A percentile compares a stretch with the other conserved stretches of the same genome.
These are phyloP conservation scores for Epichloe hybrida DNA, from an alignment of 2,329 filamentous ascomycete species.

Conservation along the genomic window DNA sequence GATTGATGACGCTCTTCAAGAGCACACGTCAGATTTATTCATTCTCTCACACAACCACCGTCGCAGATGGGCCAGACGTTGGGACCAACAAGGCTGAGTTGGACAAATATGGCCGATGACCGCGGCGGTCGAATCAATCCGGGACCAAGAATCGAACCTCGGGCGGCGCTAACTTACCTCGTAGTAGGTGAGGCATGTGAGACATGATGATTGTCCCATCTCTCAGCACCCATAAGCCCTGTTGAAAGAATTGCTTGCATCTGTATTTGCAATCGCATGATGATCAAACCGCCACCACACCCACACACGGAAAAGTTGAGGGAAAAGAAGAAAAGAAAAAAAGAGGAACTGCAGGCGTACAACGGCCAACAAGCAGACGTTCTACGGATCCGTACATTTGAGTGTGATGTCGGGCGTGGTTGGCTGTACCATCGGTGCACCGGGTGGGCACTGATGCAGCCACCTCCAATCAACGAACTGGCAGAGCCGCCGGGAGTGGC, in stretches of 20 bases:
- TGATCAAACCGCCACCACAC: too few relatives aligned
- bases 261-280: too few relatives aligned
- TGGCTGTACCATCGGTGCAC: not conserved
- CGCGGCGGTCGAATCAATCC: not conserved
- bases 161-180: not conserved
- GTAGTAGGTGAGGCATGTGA: not conserved
- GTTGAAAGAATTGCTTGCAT: not conserved
- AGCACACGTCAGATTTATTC: not conserved
- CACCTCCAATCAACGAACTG: conserved; percentile 2
- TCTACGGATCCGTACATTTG: too few relatives aligned
- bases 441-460: not conserved
- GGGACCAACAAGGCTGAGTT: not conserved
- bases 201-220: too few relatives aligned
- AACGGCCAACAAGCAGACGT: not conserved
- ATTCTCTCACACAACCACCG: not conserved
- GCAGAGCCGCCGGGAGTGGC: conserved; percentile 3
- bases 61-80: not conserved
- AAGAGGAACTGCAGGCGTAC: not conserved
- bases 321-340: too few relatives aligned
- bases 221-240: not conserved
- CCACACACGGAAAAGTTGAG: too few relatives aligned
- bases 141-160: not conserved
- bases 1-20: not conserved
- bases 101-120: not conserved
- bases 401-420: not conserved